Evolutionary conservation across 148 eudicot species (phyloP).

Genomic region (Silene conica): DNA sequence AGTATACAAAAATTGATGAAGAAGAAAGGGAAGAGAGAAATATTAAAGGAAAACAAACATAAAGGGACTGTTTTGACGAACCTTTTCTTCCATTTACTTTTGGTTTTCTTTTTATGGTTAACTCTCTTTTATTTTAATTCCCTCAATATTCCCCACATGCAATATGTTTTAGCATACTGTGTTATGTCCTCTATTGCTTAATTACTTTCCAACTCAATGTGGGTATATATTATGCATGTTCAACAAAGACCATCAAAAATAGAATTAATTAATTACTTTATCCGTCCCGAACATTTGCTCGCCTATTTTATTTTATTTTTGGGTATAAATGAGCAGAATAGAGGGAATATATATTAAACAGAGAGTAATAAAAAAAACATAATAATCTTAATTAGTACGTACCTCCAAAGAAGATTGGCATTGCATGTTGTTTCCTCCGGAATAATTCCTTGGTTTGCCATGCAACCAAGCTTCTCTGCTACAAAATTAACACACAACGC

Average conservation of each 20-base stretch:
- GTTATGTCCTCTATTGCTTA: not conserved
- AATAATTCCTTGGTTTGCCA: conserved; percentile 59
- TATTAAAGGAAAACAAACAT: not conserved
- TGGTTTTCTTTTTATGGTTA: conserved; percentile 25
- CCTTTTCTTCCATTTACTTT: conserved; percentile 2
- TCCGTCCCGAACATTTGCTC: too few relatives aligned
- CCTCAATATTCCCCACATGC: conserved; percentile 32
- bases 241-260: not conserved
- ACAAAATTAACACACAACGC: conserved; percentile 33
- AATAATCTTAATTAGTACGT: conserved; percentile 21
- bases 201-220: conserved; percentile 14
- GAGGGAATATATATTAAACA: not conserved
- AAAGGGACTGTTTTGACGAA: not conserved
- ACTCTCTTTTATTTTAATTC: conserved; percentile 26
- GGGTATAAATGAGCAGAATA: too few relatives aligned
- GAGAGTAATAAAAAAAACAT: not conserved
- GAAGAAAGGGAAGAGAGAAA: too few relatives aligned
- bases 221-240: not conserved
- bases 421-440: conserved; percentile 45
- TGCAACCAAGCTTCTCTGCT: conserved; percentile 96
- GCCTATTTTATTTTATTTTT: too few relatives aligned
- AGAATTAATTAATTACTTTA: not conserved
- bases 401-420: conserved; percentile 74
- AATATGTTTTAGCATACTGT: conserved; percentile 22
- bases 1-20: not conserved